Conservation (phyloP, 2,329 filamentous ascomycete genomes). For the Grosmannia serpens region DNA sequence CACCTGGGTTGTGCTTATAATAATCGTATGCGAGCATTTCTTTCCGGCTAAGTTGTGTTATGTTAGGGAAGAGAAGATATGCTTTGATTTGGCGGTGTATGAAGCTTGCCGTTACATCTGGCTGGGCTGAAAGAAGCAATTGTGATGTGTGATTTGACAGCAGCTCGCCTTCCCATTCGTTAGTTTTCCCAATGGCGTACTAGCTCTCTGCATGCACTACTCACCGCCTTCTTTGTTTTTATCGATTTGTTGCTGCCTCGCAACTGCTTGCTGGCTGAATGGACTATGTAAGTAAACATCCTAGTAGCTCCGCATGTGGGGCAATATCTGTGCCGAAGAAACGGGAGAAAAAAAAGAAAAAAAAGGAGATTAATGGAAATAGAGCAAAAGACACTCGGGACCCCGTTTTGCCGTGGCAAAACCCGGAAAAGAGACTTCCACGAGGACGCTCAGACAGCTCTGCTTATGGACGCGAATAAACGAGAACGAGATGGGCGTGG, state of each 20-base stretch:
- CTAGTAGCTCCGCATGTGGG: background rate
- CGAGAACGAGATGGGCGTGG: background rate
- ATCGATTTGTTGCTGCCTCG: background rate
- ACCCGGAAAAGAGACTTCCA: background rate
- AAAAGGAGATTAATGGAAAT: background rate
- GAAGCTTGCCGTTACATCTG: background rate
- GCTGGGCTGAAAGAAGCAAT: background rate
- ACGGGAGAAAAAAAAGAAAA: background rate
- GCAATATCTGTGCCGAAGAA: background rate
- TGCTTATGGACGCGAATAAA: background rate
- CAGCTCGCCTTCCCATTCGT: background rate
- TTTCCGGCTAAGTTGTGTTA: background rate
- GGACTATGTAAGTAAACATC: background rate
- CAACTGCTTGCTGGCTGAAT: background rate
- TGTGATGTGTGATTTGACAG: background rate
- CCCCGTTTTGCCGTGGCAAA: background rate
- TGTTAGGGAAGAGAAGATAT: background rate
- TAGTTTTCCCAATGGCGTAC: background rate
- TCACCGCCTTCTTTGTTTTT: background rate
- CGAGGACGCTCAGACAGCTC: background rate
- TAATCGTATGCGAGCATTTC: background rate
- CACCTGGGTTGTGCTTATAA: background rate
- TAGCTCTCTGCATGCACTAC: background rate
- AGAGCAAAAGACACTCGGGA: background rate
- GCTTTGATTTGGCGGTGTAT: background rate